Percentiles rank a stretch among this genome's conserved stretches.
phyloP scores from a whole-genome alignment of 257 asterid genomes.

The Gentiana macrophylla region DNA sequence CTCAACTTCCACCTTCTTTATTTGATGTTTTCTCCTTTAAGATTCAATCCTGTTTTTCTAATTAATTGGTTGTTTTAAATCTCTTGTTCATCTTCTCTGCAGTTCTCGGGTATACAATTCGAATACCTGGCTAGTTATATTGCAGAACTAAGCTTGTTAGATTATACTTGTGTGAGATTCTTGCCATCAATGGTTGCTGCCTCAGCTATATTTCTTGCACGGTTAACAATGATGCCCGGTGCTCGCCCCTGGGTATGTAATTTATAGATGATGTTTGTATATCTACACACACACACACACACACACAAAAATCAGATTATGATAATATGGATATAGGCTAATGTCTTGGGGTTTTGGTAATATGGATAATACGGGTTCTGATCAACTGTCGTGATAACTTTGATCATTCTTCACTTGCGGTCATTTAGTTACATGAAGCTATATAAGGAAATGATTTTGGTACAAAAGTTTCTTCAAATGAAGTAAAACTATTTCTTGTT shows the following conservation, averaged over 20 bases:
- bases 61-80: background rate
- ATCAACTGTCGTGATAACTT: too few relatives aligned
- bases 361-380: too few relatives aligned
- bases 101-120: conserved; percentile 40
- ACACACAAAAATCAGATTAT: background rate
- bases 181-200: conserved; percentile 83
- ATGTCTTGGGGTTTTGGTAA: background rate
- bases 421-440: background rate
- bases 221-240: conserved; percentile 39
- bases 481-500: too few relatives aligned
- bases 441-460: too few relatives aligned
- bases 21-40: background rate
- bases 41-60: background rate
- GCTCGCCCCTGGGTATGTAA: conserved; percentile 70
- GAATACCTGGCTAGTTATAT: conserved; percentile 58
- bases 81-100: conserved; percentile 14
- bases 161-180: conserved; percentile 51
- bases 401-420: background rate
- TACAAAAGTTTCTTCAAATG: too few relatives aligned
- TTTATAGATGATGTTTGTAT: background rate
- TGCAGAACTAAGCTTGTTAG: conserved; percentile 71
- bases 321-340: background rate
- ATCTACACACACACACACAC: background rate
- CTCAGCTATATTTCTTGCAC: conserved; percentile 68
- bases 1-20: conserved; percentile 6